Evolutionary conservation across 768 basidiomycete genomes (phyloP).

Genomic region (Tricholoma sp.): DNA sequence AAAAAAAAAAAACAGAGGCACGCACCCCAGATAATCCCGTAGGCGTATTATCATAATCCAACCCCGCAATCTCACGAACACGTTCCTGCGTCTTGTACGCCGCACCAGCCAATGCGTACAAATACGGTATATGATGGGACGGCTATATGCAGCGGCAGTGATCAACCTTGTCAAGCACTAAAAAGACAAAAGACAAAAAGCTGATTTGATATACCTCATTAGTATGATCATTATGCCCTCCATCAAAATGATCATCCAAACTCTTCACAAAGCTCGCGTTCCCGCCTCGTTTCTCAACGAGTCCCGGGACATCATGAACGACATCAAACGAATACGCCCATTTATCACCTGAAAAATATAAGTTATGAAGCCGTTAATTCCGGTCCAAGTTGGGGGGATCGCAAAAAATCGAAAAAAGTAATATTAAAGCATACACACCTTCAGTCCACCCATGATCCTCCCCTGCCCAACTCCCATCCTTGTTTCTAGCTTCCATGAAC

Average conservation of each 20-base stretch:
- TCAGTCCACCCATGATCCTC: constrained; percentile 76
- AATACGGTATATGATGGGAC: constrained; percentile 81
- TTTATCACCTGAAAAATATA: too few species aligned
- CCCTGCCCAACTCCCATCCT: constrained; percentile 68
- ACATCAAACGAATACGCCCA: constrained; percentile 76
- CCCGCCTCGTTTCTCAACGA: constrained; percentile 64
- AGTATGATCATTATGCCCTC: constrained; percentile 75
- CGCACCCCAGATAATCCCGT: constrained; percentile 69
- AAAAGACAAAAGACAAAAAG: not conserved
- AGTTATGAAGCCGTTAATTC: too few species aligned
- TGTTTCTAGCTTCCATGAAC: constrained; percentile 79
- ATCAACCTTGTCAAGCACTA: not conserved
- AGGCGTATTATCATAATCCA: constrained; percentile 57
- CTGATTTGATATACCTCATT: constrained; percentile 60
- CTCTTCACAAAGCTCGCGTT: constrained; percentile 59
- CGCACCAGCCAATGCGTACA: constrained; percentile 69
- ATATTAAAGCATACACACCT: constrained; percentile 36
- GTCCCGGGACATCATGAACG: constrained; percentile 59
- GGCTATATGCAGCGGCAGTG: constrained; percentile 51
- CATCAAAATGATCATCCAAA: constrained; percentile 51
- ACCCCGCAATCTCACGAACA: constrained; percentile 70
- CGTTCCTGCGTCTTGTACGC: constrained; percentile 67
- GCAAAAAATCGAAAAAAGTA: too few species aligned
- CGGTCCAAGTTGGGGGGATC: too few species aligned
- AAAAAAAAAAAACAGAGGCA: constrained; percentile 5